These are phyloP conservation scores for Penstemon newberryi DNA, from an alignment of 257 asterid genomes.

Conservation along the genomic window DNA sequence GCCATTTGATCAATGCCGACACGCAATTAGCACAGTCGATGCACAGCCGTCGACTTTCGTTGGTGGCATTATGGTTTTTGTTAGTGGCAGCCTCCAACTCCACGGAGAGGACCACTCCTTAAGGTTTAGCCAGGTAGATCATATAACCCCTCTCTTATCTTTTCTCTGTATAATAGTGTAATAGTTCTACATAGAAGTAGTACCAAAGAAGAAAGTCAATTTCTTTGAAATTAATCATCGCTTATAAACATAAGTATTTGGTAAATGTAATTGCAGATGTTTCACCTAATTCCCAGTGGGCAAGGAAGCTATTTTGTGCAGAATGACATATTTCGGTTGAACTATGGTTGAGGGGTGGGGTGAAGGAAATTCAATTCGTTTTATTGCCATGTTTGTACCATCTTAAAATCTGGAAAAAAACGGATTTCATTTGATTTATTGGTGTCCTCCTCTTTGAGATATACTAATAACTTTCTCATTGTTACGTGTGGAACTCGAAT, in stretches of 20 bases:
- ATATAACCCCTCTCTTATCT: too few species aligned
- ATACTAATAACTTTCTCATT: too few species aligned
- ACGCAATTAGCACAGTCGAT: conserved; percentile 55
- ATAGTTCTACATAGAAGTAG: too few species aligned
- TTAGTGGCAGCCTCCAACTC: conserved; percentile 59
- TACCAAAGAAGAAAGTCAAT: too few species aligned
- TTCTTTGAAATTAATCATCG: too few species aligned
- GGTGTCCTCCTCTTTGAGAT: too few species aligned
- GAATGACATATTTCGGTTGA: conserved; percentile 61
- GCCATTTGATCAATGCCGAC: conserved; percentile 58
- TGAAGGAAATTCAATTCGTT: neutral
- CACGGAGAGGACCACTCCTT: conserved; percentile 55
- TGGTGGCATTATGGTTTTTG: conserved; percentile 54
- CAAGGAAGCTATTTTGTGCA: conserved; percentile 54
- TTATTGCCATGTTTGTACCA: neutral
- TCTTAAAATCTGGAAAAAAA: neutral
- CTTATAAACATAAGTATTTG: too few species aligned
- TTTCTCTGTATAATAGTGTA: too few species aligned
- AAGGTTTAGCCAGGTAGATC: conserved; percentile 59
- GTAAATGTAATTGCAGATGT: conserved; percentile 46
- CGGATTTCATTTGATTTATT: neutral
- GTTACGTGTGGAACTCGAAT: too few species aligned
- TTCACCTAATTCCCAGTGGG: conserved; percentile 51
- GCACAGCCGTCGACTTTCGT: conserved; percentile 43
- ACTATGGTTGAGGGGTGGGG: conserved; percentile 35